Conservation (phyloP, 2,329 filamentous ascomycete genomes). For the Chrysoporthe cubensis region DNA sequence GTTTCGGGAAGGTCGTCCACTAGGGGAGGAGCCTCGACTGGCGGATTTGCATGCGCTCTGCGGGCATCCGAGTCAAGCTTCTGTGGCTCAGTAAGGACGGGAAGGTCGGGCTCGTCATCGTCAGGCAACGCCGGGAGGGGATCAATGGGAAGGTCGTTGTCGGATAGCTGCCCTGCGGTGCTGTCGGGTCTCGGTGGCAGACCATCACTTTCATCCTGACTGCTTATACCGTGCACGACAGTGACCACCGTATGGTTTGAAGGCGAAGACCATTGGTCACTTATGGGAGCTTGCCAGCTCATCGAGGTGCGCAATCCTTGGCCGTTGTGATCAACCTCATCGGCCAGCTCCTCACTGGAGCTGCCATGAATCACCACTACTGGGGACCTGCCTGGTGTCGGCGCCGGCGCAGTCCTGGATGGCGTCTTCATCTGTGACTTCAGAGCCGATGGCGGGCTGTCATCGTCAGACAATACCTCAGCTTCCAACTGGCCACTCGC, state of each 20-base stretch:
- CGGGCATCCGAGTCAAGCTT: no score
- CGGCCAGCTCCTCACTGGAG: neutral
- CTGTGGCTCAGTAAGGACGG: neutral
- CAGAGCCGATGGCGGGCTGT: neutral
- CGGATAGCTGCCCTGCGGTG: constrained; percentile 3
- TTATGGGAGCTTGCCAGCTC: neutral
- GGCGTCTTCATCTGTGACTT: neutral
- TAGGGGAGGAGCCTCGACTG: neutral
- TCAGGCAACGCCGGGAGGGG: neutral
- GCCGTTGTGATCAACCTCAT: neutral
- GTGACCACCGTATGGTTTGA: neutral
- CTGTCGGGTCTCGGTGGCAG: neutral
- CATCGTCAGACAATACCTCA: neutral
- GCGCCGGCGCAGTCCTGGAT: neutral
- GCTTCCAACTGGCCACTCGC: neutral
- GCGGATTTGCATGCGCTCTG: neutral
- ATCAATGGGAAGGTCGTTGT: constrained; percentile 6
- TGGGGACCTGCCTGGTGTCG: neutral
- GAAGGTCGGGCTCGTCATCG: neutral
- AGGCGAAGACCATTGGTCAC: neutral
- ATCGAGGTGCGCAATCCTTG: neutral
- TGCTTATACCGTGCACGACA: constrained; percentile 5
- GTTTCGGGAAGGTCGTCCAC: neutral
- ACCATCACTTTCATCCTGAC: neutral
- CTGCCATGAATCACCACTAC: constrained; percentile 6